These are phyloP conservation scores for Metschnikowia reukaufii DNA, from an alignment of 805 yeast species.

Conservation along the genomic window DNA sequence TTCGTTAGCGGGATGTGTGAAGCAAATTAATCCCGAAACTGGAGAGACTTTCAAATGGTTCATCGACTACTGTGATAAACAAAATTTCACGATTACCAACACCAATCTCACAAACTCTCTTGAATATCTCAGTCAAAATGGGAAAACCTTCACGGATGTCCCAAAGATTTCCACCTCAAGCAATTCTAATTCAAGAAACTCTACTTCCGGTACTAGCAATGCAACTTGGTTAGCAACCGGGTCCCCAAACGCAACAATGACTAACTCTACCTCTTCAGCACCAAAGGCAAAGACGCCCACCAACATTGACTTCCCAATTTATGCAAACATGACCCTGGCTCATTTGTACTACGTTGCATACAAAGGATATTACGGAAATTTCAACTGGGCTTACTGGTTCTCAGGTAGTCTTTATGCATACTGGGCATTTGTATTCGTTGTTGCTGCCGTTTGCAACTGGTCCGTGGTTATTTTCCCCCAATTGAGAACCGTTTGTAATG, in stretches of 20 bases:
- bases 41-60: background rate
- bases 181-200: background rate
- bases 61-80: background rate
- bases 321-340: constrained; percentile 9
- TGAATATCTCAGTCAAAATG: constrained; percentile 1
- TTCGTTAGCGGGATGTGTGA: constrained; percentile 8
- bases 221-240: background rate
- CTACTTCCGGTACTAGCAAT: background rate
- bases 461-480: constrained; percentile 15
- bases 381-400: constrained; percentile 16
- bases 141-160: constrained; percentile 7
- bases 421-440: constrained; percentile 16
- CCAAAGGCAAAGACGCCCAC: constrained; percentile 3
- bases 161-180: background rate
- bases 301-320: constrained; percentile 13
- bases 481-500: constrained; percentile 16
- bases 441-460: constrained; percentile 19
- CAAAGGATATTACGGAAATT: constrained; percentile 9
- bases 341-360: constrained; percentile 5
- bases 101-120: background rate
- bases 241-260: background rate
- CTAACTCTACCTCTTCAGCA: too few relatives aligned
- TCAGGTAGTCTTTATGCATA: constrained; percentile 13
- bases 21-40: background rate
- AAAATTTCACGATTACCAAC: background rate